Evolutionary conservation across 1,284 basidiomycete genomes (phyloP).

Genomic region (Fomitopsis palustris): DNA sequence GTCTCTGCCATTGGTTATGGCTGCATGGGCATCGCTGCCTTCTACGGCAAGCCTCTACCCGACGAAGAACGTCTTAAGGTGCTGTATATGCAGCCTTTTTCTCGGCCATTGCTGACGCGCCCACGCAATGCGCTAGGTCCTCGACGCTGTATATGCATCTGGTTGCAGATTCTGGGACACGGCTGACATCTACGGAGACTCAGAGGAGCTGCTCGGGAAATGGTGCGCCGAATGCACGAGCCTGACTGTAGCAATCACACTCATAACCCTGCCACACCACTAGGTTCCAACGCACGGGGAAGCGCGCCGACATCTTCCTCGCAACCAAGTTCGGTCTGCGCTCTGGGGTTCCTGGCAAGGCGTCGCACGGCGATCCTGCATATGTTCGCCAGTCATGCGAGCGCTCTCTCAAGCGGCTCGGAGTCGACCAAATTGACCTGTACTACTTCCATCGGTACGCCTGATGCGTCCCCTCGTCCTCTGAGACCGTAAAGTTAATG

Average conservation of each 20-base stretch:
- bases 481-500: not conserved
- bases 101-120: not conserved
- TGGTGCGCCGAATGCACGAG: no score
- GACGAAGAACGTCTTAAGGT: slow-evolving; percentile 19
- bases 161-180: not conserved
- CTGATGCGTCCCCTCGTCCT: no score
- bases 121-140: not conserved
- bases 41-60: slow-evolving; percentile 22
- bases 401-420: slow-evolving; percentile 37
- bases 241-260: no score
- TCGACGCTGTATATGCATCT: not conserved
- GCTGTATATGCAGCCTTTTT: not conserved
- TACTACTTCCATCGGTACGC: slow-evolving; percentile 41
- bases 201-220: slow-evolving; percentile 28
- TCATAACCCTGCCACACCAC: no score
- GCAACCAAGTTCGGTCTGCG: slow-evolving; percentile 49
- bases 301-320: slow-evolving; percentile 37
- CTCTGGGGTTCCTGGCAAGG: slow-evolving; percentile 4
- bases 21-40: slow-evolving; percentile 25
- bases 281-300: slow-evolving; percentile 33
- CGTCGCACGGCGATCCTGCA: slow-evolving; percentile 31
- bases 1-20: slow-evolving; percentile 28
- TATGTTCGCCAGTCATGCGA: slow-evolving; percentile 34
- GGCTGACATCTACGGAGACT: slow-evolving; percentile 1
- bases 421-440: slow-evolving; percentile 43